Percentiles rank a stretch among this genome's conserved stretches.
Conservation (phyloP, 2,329 filamentous ascomycete species). For the Nothomitra cinnamomea region DNA sequence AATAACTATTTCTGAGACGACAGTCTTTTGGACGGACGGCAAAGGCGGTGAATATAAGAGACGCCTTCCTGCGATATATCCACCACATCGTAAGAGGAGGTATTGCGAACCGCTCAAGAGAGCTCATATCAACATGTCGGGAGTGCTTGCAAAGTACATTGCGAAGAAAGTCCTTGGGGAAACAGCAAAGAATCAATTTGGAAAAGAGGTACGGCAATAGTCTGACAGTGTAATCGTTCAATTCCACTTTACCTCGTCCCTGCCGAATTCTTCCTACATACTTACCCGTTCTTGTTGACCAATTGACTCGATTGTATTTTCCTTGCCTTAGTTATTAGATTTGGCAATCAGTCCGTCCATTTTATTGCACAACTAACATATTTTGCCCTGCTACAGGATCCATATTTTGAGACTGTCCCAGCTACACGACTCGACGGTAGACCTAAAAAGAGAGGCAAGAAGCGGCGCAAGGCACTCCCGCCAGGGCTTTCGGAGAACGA, state of each 20-base stretch:
- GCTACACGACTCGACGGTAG: constrained; percentile 7
- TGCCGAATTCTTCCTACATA: too few species aligned
- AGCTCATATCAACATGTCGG: constrained; percentile 29
- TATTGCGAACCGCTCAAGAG: not conserved
- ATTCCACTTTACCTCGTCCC: too few species aligned
- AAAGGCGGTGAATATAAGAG: too few species aligned
- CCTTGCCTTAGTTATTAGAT: too few species aligned
- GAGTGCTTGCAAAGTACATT: constrained; percentile 35
- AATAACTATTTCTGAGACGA: too few species aligned
- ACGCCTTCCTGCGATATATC: too few species aligned
- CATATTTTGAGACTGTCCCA: constrained; percentile 67
- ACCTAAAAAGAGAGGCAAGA: constrained; percentile 57
- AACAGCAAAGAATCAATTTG: constrained; percentile 39
- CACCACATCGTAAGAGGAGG: not conserved
- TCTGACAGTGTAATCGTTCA: too few species aligned
- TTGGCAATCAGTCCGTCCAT: not conserved
- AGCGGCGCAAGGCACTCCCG: constrained; percentile 69
- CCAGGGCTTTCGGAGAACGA: constrained; percentile 72
- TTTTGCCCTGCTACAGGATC: constrained; percentile 42
- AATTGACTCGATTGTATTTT: too few species aligned
- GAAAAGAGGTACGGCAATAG: constrained; percentile 33
- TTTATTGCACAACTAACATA: constrained; percentile 2
- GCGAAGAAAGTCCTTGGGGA: constrained; percentile 41
- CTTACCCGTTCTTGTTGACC: too few species aligned
- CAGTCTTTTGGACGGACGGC: too few species aligned